Conservation (phyloP, 148 eudicot genomes). For the Vaccinium darrowii region DNA sequence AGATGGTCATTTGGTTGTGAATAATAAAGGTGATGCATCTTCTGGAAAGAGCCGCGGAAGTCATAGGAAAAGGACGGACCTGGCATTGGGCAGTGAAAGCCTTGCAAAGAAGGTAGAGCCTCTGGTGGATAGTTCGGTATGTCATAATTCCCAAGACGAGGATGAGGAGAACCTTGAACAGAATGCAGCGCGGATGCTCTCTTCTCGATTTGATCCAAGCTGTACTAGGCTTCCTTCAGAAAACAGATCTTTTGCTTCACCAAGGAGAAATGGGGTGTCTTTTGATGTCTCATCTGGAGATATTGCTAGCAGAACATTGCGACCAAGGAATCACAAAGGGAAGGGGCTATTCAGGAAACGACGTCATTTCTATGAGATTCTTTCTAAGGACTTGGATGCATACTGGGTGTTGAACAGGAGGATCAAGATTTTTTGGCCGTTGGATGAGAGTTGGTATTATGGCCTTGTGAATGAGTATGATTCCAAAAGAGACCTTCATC, state of each 20-base stretch:
- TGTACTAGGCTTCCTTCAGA: constrained; percentile 61
- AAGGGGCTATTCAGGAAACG: constrained; percentile 53
- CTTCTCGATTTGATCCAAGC: constrained; percentile 92
- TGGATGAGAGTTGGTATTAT: constrained; percentile 89
- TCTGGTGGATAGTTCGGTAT: constrained; percentile 24
- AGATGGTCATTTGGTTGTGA: constrained; percentile 35
- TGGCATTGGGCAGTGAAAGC: constrained; percentile 29
- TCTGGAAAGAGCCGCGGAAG: constrained; percentile 39
- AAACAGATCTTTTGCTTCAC: constrained; percentile 36
- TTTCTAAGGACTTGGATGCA: constrained; percentile 51
- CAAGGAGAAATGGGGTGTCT: constrained; percentile 37
- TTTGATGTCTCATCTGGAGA: constrained; percentile 39
- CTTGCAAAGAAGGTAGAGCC: constrained; percentile 38
- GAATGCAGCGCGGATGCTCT: constrained; percentile 98
- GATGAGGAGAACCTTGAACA: constrained; percentile 93
- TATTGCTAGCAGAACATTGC: constrained; percentile 54
- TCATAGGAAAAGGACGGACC: constrained; percentile 45
- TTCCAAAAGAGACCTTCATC: constrained; percentile 66
- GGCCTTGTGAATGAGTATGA: constrained; percentile 77
- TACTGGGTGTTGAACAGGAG: constrained; percentile 73
- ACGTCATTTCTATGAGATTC: constrained; percentile 77
- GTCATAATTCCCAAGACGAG: constrained; percentile 44
- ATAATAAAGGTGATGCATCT: constrained; percentile 33
- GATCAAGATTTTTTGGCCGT: constrained; percentile 88
- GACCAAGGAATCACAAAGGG: constrained; percentile 53